A percentile compares a stretch with the other conserved stretches of the same genome.
Evolutionary conservation across 2,329 filamentous ascomycete genomes (phyloP).

Genomic region (Cadophora malorum): DNA sequence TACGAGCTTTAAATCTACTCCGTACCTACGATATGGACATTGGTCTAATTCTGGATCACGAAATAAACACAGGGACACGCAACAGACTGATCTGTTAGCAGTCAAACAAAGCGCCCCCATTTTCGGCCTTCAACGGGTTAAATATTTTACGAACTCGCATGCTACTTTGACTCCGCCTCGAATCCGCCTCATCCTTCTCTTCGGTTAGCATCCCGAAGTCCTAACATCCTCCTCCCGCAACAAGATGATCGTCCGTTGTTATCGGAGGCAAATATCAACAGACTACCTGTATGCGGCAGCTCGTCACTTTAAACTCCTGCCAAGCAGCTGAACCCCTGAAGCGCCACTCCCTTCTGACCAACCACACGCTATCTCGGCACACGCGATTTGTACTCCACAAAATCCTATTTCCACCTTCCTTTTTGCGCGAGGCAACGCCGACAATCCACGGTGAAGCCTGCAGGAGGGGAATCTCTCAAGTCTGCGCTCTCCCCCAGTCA

Average conservation of each 20-base stretch:
- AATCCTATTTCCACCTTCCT: conserved; percentile 14
- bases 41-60: background rate
- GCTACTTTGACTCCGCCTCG: conserved; percentile 2
- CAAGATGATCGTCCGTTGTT: conserved; percentile 14
- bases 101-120: background rate
- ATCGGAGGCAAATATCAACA: conserved; percentile 7
- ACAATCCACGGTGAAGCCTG: background rate
- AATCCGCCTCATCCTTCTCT: background rate
- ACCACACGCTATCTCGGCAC: conserved; percentile 1
- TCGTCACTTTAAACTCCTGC: conserved; percentile 5
- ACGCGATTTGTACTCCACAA: conserved; percentile 1
- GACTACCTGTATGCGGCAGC: conserved; percentile 10
- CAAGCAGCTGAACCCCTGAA: background rate
- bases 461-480: background rate
- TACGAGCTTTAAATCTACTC: conserved; percentile 3
- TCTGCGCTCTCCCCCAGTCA: background rate
- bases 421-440: conserved; percentile 10
- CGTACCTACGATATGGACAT: background rate
- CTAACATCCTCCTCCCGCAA: background rate
- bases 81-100: background rate
- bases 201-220: background rate
- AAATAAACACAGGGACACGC: background rate
- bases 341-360: background rate
- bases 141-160: background rate
- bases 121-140: background rate